Evolutionary conservation across 257 asterid species (phyloP), one percentile per base, ranked within the genome.

Genomic region (Plantago major): DNA sequence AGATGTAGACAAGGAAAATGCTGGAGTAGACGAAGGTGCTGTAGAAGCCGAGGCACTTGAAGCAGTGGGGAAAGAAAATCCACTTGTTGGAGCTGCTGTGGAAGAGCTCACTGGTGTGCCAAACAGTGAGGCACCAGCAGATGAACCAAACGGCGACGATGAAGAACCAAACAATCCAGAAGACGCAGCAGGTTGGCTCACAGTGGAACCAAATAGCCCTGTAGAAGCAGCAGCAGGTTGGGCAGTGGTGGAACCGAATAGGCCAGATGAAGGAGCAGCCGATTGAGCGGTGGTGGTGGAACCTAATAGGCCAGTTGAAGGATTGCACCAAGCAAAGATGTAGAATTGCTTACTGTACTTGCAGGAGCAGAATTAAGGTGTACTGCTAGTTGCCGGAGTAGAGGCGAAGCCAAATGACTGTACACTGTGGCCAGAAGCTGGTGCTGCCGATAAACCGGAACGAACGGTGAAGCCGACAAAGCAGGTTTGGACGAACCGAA

Each of bases 161-260:
- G n/a, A n/a, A n/a, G n/a, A n/a, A n/a, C n/a, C n/a, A n/a, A n/a
- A n/a, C n/a, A n/a, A n/a, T n/a, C n/a, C n/a, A n/a, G n/a, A n/a
- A 26, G 71, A 42, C 26, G 79, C 60, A 37, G 72, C 9, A 11
- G 70, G 45, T 63, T 73, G 63, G 46, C 79, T 7, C 46, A 70
- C 33, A 30, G 74, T 65, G 65, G 81, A 63, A 42, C 81, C 81
- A n/a, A 81, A 74, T 11, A 77, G 10, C 7, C 59, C 44, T 43
- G 58, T 16, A 6, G 65, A 40, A 9, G 67, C 43, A 9, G 60
- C 11, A 16, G 72, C 9, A 11, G 70, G 44, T 63, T 73, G 63
- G 42, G 83, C 9, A 46, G 73, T 33, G 42, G 74, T 65, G 65
- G 81, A 63, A 42, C 81, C 81, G 12, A 81, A 74, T 11, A 77